Percentiles rank a stretch among this genome's conserved stretches.
Evolutionary conservation across 345 rosid species (phyloP).

Genomic region (Arabidopsis suecica): DNA sequence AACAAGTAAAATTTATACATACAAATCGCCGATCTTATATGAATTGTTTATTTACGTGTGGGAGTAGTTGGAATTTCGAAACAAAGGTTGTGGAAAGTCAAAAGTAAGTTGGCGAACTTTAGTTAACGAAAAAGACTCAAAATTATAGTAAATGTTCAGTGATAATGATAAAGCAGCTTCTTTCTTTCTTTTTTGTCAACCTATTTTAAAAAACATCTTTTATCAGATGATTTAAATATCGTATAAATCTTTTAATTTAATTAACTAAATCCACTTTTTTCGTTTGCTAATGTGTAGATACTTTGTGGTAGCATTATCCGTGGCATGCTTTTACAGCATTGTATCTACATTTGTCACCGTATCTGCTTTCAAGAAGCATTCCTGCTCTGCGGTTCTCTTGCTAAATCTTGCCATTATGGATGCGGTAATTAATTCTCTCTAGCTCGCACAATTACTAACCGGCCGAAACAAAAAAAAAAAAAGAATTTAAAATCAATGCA

Average conservation of each 20-base stretch:
- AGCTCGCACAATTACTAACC: too few species aligned
- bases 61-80: constrained; percentile 37
- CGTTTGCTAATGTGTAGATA: constrained; percentile 56
- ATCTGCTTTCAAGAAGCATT: constrained; percentile 53
- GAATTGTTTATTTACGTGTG: neutral
- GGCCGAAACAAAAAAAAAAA: too few species aligned
- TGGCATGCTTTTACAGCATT: constrained; percentile 70
- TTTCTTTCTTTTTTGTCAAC: neutral
- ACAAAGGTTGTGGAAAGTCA: constrained; percentile 30
- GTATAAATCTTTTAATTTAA: neutral
- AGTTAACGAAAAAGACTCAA: neutral
- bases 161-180: constrained; percentile 18
- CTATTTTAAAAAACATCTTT: too few species aligned
- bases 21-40: constrained; percentile 4
- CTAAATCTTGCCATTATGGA: constrained; percentile 61
- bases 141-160: constrained; percentile 10
- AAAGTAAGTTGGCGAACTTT: constrained; percentile 17
- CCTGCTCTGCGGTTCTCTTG: constrained; percentile 44
- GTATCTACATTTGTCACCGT: constrained; percentile 57
- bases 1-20: neutral
- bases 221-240: neutral
- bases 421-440: constrained; percentile 49
- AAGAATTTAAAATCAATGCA: too few species aligned
- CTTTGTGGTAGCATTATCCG: constrained; percentile 68
- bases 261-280: neutral